Evolutionary conservation across 352 stramenopile genomes (phyloP).

Genomic region (Globisporangium iwayamae): DNA sequence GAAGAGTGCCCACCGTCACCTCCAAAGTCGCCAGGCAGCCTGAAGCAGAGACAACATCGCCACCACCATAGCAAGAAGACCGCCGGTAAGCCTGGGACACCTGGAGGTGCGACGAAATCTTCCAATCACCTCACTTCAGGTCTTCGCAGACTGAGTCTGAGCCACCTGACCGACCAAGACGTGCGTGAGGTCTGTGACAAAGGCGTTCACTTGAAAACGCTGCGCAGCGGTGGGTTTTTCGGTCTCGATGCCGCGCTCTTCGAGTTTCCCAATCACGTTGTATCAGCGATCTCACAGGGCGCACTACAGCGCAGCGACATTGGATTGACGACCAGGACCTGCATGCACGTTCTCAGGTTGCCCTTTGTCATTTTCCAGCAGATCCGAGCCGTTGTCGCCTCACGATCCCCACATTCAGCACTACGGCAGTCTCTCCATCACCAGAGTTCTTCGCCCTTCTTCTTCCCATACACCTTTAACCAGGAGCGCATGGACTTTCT

Average conservation of each 20-base stretch:
- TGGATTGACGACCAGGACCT: conserved; percentile 30
- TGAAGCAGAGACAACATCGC: background rate
- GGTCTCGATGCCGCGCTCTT: conserved; percentile 47
- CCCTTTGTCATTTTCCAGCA: conserved; percentile 28
- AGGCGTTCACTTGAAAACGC: conserved; percentile 24
- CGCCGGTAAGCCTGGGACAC: background rate
- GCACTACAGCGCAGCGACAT: conserved; percentile 46
- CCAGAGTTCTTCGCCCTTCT: conserved; percentile 9
- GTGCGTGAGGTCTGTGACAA: background rate
- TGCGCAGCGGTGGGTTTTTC: conserved; percentile 39
- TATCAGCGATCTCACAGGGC: conserved; percentile 32
- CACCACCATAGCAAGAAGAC: background rate
- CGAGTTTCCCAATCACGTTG: conserved; percentile 28
- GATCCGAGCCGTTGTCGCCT: conserved; percentile 20
- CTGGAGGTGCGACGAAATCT: background rate
- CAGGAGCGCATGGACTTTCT: background rate
- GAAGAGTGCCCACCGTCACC: background rate
- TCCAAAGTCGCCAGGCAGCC: background rate
- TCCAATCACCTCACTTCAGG: background rate
- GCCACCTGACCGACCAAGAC: background rate
- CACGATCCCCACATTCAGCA: background rate
- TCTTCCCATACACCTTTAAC: conserved; percentile 14
- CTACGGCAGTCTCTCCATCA: background rate
- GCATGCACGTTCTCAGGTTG: conserved; percentile 37
- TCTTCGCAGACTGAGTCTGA: conserved; percentile 8